A percentile compares a stretch with the other conserved stretches of the same genome.
Conservation (phyloP, 805 yeast species). For the Geotrichum ghanense region DNA sequence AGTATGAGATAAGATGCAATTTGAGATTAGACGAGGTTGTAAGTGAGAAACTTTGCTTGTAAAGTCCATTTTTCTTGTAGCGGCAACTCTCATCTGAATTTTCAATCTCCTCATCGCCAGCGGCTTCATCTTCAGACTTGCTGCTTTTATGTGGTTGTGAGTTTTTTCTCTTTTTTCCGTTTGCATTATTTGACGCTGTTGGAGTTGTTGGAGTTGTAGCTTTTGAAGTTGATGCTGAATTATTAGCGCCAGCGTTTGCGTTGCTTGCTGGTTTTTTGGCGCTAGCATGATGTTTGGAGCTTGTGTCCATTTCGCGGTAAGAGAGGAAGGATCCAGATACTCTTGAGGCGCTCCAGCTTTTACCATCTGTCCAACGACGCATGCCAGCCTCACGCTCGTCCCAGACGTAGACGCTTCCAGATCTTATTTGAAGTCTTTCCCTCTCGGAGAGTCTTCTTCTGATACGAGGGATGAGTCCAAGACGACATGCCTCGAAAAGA, state of each 20-base stretch:
- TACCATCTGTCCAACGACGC: slow-evolving; percentile 73
- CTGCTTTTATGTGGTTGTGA: background rate
- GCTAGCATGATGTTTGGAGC: background rate
- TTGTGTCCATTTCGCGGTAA: slow-evolving; percentile 46
- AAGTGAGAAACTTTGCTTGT: slow-evolving; percentile 54
- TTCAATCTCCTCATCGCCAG: background rate
- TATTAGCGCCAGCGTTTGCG: background rate
- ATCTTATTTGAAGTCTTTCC: slow-evolving; percentile 41
- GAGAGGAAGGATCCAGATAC: slow-evolving; percentile 53
- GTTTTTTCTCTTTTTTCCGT: background rate
- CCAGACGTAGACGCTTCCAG: slow-evolving; percentile 61
- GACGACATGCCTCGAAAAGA: slow-evolving; percentile 52
- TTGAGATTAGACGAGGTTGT: slow-evolving; percentile 41
- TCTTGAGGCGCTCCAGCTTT: slow-evolving; percentile 61
- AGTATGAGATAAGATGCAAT: slow-evolving; percentile 51
- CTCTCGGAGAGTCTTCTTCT: slow-evolving; percentile 44
- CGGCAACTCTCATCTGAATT: slow-evolving; percentile 23
- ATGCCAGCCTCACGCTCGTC: slow-evolving; percentile 59
- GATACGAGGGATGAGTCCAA: slow-evolving; percentile 43
- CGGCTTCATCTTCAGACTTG: background rate
- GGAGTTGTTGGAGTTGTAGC: slow-evolving; percentile 8
- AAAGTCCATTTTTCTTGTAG: slow-evolving; percentile 40
- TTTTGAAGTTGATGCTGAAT: no score
- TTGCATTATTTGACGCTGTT: background rate
- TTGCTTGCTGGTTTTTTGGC: background rate